A percentile compares a stretch with the other conserved stretches of the same genome.
phyloP scores from a whole-genome alignment of 768 basidiomycete species.

The Coprinopsis sp. region DNA sequence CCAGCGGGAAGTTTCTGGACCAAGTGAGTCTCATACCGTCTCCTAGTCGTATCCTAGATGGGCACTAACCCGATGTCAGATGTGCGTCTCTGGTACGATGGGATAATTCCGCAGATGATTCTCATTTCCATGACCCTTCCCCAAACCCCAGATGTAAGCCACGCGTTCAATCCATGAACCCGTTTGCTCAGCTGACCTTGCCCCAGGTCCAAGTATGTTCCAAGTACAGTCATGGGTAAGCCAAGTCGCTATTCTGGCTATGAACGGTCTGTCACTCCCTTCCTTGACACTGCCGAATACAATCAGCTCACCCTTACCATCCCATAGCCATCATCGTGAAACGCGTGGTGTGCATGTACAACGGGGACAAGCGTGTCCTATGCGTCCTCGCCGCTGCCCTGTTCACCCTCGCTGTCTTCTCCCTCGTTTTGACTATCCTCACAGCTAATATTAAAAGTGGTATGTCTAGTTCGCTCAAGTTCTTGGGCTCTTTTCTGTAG shows the following conservation, averaged over 20 bases:
- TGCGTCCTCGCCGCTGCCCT: background rate
- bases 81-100: too few relatives aligned
- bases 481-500: too few relatives aligned
- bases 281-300: too few relatives aligned
- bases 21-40: too few relatives aligned
- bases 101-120: too few relatives aligned
- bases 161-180: background rate
- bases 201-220: background rate
- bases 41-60: too few relatives aligned
- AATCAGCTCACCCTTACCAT: background rate
- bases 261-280: background rate
- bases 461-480: background rate
- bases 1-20: too few relatives aligned
- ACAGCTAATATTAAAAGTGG: background rate
- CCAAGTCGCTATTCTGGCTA: background rate
- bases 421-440: background rate
- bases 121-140: background rate
- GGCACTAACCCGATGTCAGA: too few relatives aligned
- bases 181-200: background rate
- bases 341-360: conserved; percentile 4
- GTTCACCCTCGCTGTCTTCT: background rate
- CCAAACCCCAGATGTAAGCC: background rate
- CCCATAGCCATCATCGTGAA: conserved; percentile 2
- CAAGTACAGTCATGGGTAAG: background rate
- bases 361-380: background rate